Percentiles rank a stretch among this genome's conserved stretches.
These are phyloP conservation scores for Williopsis jadinii DNA, from an alignment of 1,139 yeast species.

Conservation along the genomic window DNA sequence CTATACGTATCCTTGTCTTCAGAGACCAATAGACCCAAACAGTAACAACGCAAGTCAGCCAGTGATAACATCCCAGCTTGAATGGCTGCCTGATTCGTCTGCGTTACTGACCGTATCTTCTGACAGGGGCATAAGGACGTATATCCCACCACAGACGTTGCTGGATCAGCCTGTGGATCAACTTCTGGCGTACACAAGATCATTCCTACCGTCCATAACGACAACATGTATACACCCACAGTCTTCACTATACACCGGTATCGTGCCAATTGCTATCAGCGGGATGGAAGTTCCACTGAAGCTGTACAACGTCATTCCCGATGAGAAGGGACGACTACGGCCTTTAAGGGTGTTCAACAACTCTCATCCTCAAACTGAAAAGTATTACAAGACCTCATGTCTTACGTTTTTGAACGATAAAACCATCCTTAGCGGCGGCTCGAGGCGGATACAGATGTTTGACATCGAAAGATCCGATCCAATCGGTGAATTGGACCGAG, in stretches of 20 bases:
- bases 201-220: slow-evolving; percentile 11
- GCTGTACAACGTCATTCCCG: slow-evolving; percentile 21
- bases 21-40: neutral
- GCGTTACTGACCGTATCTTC: slow-evolving; percentile 1
- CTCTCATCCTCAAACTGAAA: slow-evolving; percentile 18
- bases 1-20: slow-evolving; percentile 17
- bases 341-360: slow-evolving; percentile 9
- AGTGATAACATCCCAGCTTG: slow-evolving; percentile 9
- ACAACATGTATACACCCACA: slow-evolving; percentile 21
- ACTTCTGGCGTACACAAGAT: slow-evolving; percentile 1
- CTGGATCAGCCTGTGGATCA: neutral
- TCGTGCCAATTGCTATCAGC: slow-evolving; percentile 19
- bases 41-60: neutral
- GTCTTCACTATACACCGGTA: slow-evolving; percentile 18
- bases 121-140: neutral
- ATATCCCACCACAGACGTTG: slow-evolving; percentile 1
- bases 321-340: slow-evolving; percentile 11
- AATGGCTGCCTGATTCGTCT: slow-evolving; percentile 1
- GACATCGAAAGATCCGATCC: slow-evolving; percentile 20
- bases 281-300: slow-evolving; percentile 24
- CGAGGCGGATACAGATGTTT: slow-evolving; percentile 19
- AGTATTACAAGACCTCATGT: slow-evolving; percentile 18
- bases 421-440: slow-evolving; percentile 18
- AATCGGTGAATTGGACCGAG: neutral
- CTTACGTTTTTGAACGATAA: slow-evolving; percentile 12